Conservation (phyloP, 1,139 yeast species). For the Diutina siamensis region DNA sequence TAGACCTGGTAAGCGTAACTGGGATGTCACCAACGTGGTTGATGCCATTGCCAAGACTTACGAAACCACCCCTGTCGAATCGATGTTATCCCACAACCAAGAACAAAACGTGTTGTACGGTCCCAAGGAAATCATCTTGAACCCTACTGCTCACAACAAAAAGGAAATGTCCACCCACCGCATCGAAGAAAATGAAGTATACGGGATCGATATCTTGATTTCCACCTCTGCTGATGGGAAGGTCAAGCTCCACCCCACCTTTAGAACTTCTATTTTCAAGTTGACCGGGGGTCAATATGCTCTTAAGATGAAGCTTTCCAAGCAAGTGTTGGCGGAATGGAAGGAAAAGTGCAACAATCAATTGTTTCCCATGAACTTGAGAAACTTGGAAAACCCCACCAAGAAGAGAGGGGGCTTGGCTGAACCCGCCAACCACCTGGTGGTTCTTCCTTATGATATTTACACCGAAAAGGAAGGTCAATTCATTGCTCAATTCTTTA, state of each 20-base stretch:
- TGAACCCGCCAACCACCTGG: conserved; percentile 62
- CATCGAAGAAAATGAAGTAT: conserved; percentile 70
- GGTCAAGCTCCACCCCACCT: conserved; percentile 43
- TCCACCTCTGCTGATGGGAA: conserved; percentile 62
- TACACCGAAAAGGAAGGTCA: conserved; percentile 61
- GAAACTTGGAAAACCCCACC: conserved; percentile 57
- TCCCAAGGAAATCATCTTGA: conserved; percentile 64
- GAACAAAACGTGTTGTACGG: conserved; percentile 62
- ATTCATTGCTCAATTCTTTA: conserved; percentile 60
- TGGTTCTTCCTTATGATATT: conserved; percentile 60
- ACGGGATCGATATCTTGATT: conserved; percentile 63
- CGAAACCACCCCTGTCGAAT: conserved; percentile 57
- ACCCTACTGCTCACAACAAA: conserved; percentile 63
- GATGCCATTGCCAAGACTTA: conserved; percentile 50
- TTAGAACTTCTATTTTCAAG: conserved; percentile 63
- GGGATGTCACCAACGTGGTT: conserved; percentile 66
- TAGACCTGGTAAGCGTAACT: conserved; percentile 60
- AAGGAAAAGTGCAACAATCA: conserved; percentile 51
- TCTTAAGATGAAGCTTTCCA: conserved; percentile 64
- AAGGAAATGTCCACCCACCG: conserved; percentile 50
- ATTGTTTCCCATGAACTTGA: conserved; percentile 56
- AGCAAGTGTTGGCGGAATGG: conserved; percentile 55
- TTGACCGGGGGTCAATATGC: conserved; percentile 60
- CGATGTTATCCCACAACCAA: conserved; percentile 71
- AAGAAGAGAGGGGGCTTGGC: conserved; percentile 68